Conservation (phyloP, 169 alveolate species). For the Plasmodium adleri region DNA sequence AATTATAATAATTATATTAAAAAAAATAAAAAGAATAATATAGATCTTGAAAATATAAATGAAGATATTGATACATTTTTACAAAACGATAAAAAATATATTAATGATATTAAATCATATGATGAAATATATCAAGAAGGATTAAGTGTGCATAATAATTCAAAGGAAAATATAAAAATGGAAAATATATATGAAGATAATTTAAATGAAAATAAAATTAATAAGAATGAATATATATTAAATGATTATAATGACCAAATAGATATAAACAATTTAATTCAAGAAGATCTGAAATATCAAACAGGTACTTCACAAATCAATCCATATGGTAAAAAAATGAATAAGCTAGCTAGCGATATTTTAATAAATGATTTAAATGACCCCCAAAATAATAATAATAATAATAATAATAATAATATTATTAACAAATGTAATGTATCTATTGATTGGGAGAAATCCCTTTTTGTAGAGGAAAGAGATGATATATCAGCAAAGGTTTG, state of each 20-base stretch:
- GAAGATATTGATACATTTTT: conserved; percentile 57
- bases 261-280: conserved; percentile 26
- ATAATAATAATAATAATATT: neutral
- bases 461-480: conserved; percentile 44
- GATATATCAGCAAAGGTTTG: conserved; percentile 61
- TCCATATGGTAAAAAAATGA: conserved; percentile 4
- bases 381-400: neutral
- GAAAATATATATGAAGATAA: neutral
- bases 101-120: conserved; percentile 60
- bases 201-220: neutral
- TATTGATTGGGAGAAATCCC: neutral
- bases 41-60: neutral
- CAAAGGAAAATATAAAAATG: neutral
- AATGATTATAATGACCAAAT: conserved; percentile 16
- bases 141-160: neutral
- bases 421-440: neutral
- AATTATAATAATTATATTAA: neutral
- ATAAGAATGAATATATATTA: neutral
- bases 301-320: neutral
- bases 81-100: conserved; percentile 21
- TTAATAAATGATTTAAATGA: conserved; percentile 40
- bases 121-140: conserved; percentile 35
- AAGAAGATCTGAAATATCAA: conserved; percentile 27
- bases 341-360: conserved; percentile 33
- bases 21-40: conserved; percentile 3